Evolutionary conservation across 1,139 yeast genomes (phyloP).

Genomic region (Magnusiomyces suaveolens): DNA sequence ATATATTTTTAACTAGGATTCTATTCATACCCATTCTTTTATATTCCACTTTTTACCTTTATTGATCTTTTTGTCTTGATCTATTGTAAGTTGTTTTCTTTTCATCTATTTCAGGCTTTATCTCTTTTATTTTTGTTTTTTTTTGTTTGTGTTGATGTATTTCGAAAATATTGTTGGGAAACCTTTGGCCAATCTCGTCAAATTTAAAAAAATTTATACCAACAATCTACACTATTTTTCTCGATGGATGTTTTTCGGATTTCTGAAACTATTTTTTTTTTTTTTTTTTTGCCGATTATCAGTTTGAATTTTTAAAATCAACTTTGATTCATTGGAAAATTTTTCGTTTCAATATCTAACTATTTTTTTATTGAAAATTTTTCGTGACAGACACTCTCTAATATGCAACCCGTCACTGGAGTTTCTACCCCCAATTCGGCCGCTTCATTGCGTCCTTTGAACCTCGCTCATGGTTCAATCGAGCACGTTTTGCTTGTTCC

Average conservation of each 20-base stretch:
- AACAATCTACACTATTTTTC: too few species aligned
- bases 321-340: too few species aligned
- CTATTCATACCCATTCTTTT: too few species aligned
- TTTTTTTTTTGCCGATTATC: too few species aligned
- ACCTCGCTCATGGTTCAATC: conserved; percentile 71
- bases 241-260: not conserved
- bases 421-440: conserved; percentile 38
- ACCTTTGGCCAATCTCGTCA: not conserved
- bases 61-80: too few species aligned
- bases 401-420: conserved; percentile 30
- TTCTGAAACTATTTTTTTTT: not conserved
- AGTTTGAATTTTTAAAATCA: too few species aligned
- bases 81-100: not conserved
- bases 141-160: not conserved
- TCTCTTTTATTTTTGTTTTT: not conserved
- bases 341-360: too few species aligned
- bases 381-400: too few species aligned
- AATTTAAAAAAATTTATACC: not conserved
- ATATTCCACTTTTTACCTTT: too few species aligned
- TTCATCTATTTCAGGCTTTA: not conserved
- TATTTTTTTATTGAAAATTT: not conserved
- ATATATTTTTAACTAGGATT: too few species aligned
- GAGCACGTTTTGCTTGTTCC: conserved; percentile 88
- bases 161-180: not conserved
- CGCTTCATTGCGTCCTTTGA: conserved; percentile 62